A percentile compares a stretch with the other conserved stretches of the same genome.
These are phyloP conservation scores for Colletotrichum higginsianum DNA, from an alignment of 2,329 filamentous ascomycete species.

Conservation along the genomic window DNA sequence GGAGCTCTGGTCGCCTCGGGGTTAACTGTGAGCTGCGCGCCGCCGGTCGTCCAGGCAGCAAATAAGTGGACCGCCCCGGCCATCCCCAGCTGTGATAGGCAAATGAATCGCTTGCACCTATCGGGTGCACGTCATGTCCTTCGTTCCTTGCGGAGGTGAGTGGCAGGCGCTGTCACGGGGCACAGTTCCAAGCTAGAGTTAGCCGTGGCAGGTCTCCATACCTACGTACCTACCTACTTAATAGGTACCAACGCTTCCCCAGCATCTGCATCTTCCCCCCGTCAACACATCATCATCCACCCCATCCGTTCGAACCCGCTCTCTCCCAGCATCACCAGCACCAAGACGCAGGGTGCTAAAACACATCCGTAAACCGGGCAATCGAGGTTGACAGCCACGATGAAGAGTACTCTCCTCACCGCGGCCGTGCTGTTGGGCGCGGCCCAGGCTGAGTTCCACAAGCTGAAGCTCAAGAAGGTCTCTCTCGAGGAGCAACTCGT, in stretches of 20 bases:
- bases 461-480: conserved; percentile 98
- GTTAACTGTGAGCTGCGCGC: conserved; percentile 21
- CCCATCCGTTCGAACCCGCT: conserved; percentile 17
- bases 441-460: conserved; percentile 89
- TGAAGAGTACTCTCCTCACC: conserved; percentile 89
- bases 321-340: conserved; percentile 32
- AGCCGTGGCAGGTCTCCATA: conserved; percentile 9
- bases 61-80: conserved; percentile 4
- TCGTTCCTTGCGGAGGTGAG: conserved; percentile 38
- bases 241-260: conserved; percentile 39
- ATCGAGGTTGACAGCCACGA: conserved; percentile 61
- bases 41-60: conserved; percentile 10
- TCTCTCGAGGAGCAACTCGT: conserved; percentile 93
- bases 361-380: conserved; percentile 16
- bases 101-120: conserved; percentile 21
- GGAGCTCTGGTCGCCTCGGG: conserved; percentile 37
- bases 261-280: conserved; percentile 35
- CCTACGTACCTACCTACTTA: conserved; percentile 39
- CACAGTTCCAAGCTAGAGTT: conserved; percentile 9
- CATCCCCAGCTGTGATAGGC: conserved; percentile 24
- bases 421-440: conserved; percentile 86
- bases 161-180: conserved; percentile 38
- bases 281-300: conserved; percentile 41
- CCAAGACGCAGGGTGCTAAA: conserved; percentile 33
- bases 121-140: conserved; percentile 30